phyloP scores from a whole-genome alignment of 176 grass and related monocot species.

The Leersia perrieri region DNA sequence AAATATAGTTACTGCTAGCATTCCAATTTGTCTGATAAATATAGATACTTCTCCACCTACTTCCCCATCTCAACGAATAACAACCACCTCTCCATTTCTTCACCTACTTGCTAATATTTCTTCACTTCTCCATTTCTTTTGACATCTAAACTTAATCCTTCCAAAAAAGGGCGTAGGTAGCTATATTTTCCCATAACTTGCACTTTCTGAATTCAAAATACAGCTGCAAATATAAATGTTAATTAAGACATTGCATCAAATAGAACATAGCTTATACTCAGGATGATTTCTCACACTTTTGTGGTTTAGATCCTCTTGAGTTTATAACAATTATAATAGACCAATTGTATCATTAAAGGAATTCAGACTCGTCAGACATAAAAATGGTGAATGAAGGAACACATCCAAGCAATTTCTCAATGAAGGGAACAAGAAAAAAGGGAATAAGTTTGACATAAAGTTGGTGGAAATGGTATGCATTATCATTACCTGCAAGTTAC shows the following conservation, averaged over 20 bases:
- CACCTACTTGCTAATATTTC: too few species aligned
- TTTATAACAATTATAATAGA: constrained; percentile 1
- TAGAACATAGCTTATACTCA: neutral
- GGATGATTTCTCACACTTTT: neutral
- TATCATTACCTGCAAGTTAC: constrained; percentile 51
- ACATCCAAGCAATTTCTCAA: neutral
- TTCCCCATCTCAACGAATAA: too few species aligned
- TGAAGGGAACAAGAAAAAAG: neutral
- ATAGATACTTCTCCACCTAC: too few species aligned
- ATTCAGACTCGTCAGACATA: neutral
- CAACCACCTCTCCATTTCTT: too few species aligned
- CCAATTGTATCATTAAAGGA: neutral
- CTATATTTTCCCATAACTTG: neutral
- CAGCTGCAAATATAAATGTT: neutral
- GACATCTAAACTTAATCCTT: too few species aligned
- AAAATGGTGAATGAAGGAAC: neutral
- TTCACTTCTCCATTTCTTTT: too few species aligned
- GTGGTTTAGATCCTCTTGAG: neutral
- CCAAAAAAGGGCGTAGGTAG: too few species aligned
- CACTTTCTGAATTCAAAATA: neutral
- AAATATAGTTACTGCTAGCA: too few species aligned
- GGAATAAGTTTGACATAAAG: constrained; percentile 2
- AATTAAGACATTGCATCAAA: neutral
- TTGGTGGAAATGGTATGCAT: neutral
- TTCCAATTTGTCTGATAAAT: too few species aligned